A percentile compares a stretch with the other conserved stretches of the same genome.
Evolutionary conservation across 306 rosid genomes (phyloP).

Genomic region (Citrullus amarus): DNA sequence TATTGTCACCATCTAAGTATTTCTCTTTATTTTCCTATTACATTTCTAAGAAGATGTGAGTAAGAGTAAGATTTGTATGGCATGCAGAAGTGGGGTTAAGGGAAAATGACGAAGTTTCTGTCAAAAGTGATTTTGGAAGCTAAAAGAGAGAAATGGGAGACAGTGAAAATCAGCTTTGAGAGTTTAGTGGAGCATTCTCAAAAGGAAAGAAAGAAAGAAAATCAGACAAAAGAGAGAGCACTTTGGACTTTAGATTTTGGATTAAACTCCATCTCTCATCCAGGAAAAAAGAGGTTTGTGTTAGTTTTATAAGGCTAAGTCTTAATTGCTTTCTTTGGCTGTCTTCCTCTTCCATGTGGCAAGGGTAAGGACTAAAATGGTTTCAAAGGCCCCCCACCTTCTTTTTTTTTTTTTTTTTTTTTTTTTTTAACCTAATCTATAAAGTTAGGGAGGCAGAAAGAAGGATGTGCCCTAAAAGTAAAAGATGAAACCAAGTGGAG

Average conservation of each 20-base stretch:
- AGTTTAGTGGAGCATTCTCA: constrained; percentile 2
- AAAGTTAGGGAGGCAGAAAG: not conserved
- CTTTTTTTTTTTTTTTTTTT: too few species aligned
- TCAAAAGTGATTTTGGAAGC: constrained; percentile 1
- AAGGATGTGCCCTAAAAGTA: not conserved
- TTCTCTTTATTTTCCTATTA: not conserved
- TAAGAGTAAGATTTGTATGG: not conserved
- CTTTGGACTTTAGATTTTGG: not conserved
- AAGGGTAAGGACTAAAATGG: not conserved
- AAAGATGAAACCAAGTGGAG: not conserved
- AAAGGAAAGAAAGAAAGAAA: not conserved
- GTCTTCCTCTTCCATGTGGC: not conserved
- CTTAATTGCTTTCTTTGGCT: too few species aligned
- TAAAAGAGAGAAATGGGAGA: not conserved
- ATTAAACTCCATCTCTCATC: not conserved
- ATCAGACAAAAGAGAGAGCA: constrained; percentile 3
- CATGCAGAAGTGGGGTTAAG: not conserved
- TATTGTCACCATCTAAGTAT: too few species aligned
- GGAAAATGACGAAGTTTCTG: not conserved
- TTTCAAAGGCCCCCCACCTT: too few species aligned
- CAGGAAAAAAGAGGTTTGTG: not conserved
- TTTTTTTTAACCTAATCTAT: not conserved
- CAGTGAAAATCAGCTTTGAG: constrained; percentile 1
- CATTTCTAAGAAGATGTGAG: not conserved
- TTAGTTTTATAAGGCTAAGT: not conserved